phyloP scores from a whole-genome alignment of 805 yeast species.

The Yamadazyma scolyti region DNA sequence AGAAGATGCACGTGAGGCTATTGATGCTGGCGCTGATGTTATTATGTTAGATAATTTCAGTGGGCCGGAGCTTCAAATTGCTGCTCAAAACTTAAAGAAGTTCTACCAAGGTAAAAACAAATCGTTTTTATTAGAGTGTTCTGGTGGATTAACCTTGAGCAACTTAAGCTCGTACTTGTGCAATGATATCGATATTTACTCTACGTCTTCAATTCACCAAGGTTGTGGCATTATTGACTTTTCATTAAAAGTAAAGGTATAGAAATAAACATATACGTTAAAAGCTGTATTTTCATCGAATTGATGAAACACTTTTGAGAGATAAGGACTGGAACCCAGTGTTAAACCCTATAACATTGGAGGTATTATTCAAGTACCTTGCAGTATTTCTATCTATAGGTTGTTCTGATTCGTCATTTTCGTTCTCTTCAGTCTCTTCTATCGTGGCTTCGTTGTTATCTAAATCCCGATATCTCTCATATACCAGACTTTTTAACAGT shows the following conservation, averaged over 20 bases:
- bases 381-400: constrained; percentile 19
- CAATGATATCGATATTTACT: constrained; percentile 81
- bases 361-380: constrained; percentile 28
- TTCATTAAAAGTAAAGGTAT: constrained; percentile 60
- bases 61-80: constrained; percentile 59
- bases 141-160: constrained; percentile 79
- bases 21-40: constrained; percentile 91
- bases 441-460: not conserved
- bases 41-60: constrained; percentile 90
- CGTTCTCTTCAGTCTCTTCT: constrained; percentile 12
- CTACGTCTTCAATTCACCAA: constrained; percentile 89
- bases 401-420: constrained; percentile 11
- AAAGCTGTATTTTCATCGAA: constrained; percentile 16
- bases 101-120: constrained; percentile 47
- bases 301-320: constrained; percentile 34
- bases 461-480: too few relatives aligned
- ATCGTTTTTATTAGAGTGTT: constrained; percentile 75
- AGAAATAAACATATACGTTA: constrained; percentile 1
- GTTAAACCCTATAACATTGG: constrained; percentile 39
- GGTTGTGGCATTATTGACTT: constrained; percentile 83
- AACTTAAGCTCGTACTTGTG: constrained; percentile 67
- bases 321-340: constrained; percentile 39
- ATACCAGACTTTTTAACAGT: too few relatives aligned
- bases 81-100: constrained; percentile 59
- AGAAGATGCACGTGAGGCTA: constrained; percentile 87